Evolutionary conservation across 192 early-diverging fungal species (phyloP).

Genomic region (Obelidium mucronatum): DNA sequence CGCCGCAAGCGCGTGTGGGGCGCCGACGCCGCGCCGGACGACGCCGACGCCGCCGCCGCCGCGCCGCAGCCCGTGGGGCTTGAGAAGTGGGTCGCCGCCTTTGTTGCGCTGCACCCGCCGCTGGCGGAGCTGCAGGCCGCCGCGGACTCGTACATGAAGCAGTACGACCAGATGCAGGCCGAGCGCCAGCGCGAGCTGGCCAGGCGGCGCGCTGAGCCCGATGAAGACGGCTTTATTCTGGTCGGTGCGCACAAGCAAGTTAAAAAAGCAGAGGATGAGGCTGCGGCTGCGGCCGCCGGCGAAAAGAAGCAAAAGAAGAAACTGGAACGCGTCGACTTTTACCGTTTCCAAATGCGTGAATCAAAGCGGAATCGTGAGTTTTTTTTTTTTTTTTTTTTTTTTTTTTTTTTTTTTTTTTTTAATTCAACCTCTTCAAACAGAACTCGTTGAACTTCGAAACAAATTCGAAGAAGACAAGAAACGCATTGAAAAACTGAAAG

Average conservation of each 20-base stretch:
- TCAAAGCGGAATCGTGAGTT: conserved; percentile 82
- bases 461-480: conserved; percentile 95
- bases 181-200: conserved; percentile 65
- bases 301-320: conserved; percentile 73
- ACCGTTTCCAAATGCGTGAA: conserved; percentile 95
- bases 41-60: conserved; percentile 18
- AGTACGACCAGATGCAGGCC: conserved; percentile 78
- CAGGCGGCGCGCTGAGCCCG: conserved; percentile 78
- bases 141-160: conserved; percentile 75
- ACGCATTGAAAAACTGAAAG: conserved; percentile 81
- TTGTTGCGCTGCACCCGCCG: conserved; percentile 47
- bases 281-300: conserved; percentile 46
- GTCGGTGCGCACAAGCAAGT: conserved; percentile 74
- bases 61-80: not conserved
- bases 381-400: conserved; percentile 28
- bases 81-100: conserved; percentile 25
- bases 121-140: conserved; percentile 57
- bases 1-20: conserved; percentile 66
- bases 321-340: conserved; percentile 88
- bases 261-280: conserved; percentile 65
- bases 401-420: conserved; percentile 12
- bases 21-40: conserved; percentile 41
- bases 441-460: conserved; percentile 85
- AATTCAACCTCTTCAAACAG: conserved; percentile 50
- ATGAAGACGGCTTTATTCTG: conserved; percentile 92